These are phyloP conservation scores for Backusella parvicylindrica DNA, from an alignment of 192 early-diverging fungal species.

Conservation along the genomic window DNA sequence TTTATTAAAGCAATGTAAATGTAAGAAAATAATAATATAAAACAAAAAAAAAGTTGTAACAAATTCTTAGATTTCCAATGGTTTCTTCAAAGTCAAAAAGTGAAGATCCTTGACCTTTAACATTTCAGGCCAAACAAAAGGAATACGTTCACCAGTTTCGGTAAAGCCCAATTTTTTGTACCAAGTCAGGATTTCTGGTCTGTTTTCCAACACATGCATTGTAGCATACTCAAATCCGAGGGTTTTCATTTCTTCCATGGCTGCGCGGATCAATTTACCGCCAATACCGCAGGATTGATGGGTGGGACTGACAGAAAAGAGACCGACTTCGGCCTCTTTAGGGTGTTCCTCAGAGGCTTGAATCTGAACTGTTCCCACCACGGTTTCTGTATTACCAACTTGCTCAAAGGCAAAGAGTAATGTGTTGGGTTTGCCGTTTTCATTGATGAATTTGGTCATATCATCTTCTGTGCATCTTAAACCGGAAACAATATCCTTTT, in stretches of 20 bases:
- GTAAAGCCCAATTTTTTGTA: slow-evolving; percentile 44
- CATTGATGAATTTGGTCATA: slow-evolving; percentile 25
- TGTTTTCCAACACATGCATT: slow-evolving; percentile 39
- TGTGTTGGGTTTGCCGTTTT: slow-evolving; percentile 34
- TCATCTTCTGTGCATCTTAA: slow-evolving; percentile 35
- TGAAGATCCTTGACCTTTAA: slow-evolving; percentile 32
- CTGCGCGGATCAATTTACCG: slow-evolving; percentile 39
- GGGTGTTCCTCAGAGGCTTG: slow-evolving; percentile 32
- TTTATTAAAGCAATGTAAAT: not conserved
- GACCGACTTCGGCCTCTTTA: slow-evolving; percentile 40
- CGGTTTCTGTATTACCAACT: slow-evolving; percentile 4
- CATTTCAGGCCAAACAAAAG: slow-evolving; percentile 38
- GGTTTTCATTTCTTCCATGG: slow-evolving; percentile 28
- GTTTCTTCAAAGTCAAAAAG: slow-evolving; percentile 38
- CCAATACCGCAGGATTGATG: slow-evolving; percentile 50
- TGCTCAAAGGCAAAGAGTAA: slow-evolving; percentile 41
- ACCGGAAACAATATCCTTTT: slow-evolving; percentile 41
- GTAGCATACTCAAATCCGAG: slow-evolving; percentile 33
- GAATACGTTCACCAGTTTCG: slow-evolving; percentile 40
- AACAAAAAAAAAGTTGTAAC: not conserved
- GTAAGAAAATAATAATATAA: not conserved
- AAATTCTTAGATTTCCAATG: not conserved
- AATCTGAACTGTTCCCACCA: slow-evolving; percentile 48
- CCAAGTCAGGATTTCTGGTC: slow-evolving; percentile 42
- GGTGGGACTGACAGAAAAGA: slow-evolving; percentile 42